A percentile compares a stretch with the other conserved stretches of the same genome.
These are phyloP conservation scores for Aspergillus sclerotiicarbonarius DNA, from an alignment of 495 filamentous ascomycete species.

Conservation along the genomic window DNA sequence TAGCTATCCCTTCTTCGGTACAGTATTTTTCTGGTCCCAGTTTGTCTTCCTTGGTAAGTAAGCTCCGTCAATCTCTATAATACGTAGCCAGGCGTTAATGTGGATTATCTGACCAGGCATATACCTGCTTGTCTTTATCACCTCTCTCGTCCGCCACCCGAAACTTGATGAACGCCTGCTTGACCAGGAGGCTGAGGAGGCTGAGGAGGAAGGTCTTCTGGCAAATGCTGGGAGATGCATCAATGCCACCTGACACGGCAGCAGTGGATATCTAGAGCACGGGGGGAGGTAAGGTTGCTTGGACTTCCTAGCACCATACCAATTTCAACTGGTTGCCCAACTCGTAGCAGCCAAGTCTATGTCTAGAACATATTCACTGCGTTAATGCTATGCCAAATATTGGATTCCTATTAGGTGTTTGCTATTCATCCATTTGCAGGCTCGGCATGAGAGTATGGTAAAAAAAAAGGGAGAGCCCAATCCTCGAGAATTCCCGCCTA, in stretches of 20 bases:
- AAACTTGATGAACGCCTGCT: conserved; percentile 68
- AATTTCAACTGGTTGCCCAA: not conserved
- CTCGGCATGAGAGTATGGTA: not conserved
- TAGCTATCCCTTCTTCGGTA: conserved; percentile 96
- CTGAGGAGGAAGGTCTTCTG: conserved; percentile 89
- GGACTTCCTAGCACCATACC: not conserved
- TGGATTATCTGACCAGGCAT: conserved; percentile 43
- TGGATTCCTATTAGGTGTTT: not conserved
- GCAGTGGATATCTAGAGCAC: conserved; percentile 54
- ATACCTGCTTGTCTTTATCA: conserved; percentile 74
- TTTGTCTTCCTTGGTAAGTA: conserved; percentile 76
- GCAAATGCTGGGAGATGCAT: conserved; percentile 76
- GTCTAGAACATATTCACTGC: not conserved
- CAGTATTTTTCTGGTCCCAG: conserved; percentile 90
- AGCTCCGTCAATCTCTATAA: not conserved
- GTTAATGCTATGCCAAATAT: not conserved
- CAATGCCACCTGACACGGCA: conserved; percentile 84
- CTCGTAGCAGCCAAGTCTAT: not conserved
- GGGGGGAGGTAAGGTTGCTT: conserved; percentile 10
- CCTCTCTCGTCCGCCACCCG: conserved; percentile 75
- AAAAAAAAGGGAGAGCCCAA: not conserved
- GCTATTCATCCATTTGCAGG: not conserved
- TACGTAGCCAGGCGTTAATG: not conserved
- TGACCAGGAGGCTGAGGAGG: conserved; percentile 88
- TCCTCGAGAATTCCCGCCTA: not conserved